phyloP scores from a whole-genome alignment of 192 early-diverging fungal species.

The Diversispora epigaea region DNA sequence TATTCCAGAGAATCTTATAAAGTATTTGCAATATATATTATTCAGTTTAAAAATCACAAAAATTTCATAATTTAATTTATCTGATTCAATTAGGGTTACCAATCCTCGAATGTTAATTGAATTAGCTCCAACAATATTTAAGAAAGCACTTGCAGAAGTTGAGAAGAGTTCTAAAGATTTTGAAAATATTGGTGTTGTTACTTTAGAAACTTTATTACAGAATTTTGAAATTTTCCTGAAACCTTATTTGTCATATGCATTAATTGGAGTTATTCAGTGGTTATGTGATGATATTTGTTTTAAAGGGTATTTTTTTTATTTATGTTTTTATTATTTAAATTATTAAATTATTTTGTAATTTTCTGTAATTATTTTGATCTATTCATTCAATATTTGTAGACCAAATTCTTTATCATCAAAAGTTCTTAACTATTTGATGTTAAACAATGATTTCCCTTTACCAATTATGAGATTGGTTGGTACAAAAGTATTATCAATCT shows the following conservation, averaged over 20 bases:
- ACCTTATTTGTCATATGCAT: slow-evolving; percentile 23
- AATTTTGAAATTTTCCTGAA: slow-evolving; percentile 14
- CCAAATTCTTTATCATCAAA: not conserved
- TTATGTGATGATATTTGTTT: slow-evolving; percentile 26
- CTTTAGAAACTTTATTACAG: not conserved
- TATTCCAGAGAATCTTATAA: slow-evolving; percentile 10
- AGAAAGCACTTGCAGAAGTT: not conserved
- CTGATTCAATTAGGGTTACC: not conserved
- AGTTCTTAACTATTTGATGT: not conserved
- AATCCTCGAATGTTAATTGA: slow-evolving; percentile 16
- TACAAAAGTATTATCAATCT: not conserved
- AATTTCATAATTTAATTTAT: not conserved
- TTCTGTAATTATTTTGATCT: not conserved
- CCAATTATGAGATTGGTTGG: slow-evolving; percentile 6
- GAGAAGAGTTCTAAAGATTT: not conserved
- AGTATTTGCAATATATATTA: not conserved
- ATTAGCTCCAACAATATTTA: slow-evolving; percentile 28
- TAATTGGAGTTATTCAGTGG: slow-evolving; percentile 27
- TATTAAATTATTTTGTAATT: not conserved
- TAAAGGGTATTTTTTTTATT: slow-evolving; percentile 20
- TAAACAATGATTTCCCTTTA: slow-evolving; percentile 9
- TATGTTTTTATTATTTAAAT: not conserved
- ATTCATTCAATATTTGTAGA: not conserved
- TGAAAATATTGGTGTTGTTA: not conserved
- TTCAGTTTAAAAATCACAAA: not conserved